These are phyloP conservation scores for Blastomyces silverae DNA, from an alignment of 2,329 filamentous ascomycete genomes.

Conservation along the genomic window DNA sequence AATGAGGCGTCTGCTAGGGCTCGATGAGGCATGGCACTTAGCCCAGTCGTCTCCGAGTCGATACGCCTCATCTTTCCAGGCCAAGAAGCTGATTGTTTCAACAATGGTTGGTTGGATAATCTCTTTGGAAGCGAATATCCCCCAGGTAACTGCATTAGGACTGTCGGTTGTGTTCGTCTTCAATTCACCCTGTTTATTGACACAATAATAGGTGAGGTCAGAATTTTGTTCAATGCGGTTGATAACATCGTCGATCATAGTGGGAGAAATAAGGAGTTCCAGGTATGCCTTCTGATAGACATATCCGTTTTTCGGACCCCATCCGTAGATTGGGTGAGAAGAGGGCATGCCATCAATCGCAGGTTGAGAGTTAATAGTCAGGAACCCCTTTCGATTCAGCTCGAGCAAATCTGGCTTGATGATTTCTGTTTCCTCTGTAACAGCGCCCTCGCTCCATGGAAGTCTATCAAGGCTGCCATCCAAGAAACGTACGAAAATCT, in stretches of 20 bases:
- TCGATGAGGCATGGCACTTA: conserved; percentile 72
- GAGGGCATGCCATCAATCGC: conserved; percentile 88
- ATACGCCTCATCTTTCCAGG: conserved; percentile 98
- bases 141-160: conserved; percentile 98
- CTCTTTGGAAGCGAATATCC: conserved; percentile 96
- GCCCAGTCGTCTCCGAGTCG: conserved; percentile 89
- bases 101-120: conserved; percentile 99
- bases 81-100: conserved; percentile 92
- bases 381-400: conserved; percentile 76
- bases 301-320: conserved; percentile 91
- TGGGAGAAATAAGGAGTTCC: conserved; percentile 78
- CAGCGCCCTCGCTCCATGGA: conserved; percentile 88
- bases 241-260: conserved; percentile 69
- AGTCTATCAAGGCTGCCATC: conserved; percentile 71
- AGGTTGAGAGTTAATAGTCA: conserved; percentile 97
- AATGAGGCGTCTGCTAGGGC: conserved; percentile 71
- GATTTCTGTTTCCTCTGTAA: conserved; percentile 71
- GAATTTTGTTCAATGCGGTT: conserved; percentile 68
- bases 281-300: conserved; percentile 98
- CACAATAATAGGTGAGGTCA: conserved; percentile 88
- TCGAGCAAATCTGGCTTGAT: conserved; percentile 71
- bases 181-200: conserved; percentile 74
- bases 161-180: conserved; percentile 77
- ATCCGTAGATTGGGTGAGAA: conserved; percentile 77
- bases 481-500: conserved; percentile 80